Evolutionary conservation across 306 rosid genomes (phyloP), one percentile per base, ranked within the genome.

Genomic region (Prunus armeniaca): DNA sequence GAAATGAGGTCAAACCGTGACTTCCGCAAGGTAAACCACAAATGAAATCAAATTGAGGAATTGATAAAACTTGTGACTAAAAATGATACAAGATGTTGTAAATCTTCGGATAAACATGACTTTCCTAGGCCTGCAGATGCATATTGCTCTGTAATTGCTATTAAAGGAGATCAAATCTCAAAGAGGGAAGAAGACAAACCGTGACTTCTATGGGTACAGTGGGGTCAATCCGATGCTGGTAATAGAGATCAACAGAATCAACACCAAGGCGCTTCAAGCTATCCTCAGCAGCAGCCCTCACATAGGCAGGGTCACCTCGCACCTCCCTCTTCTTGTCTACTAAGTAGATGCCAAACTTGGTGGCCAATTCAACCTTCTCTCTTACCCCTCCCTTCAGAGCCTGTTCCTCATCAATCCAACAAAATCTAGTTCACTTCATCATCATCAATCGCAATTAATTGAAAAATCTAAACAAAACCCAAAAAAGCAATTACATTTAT

Each of bases 191-290:
- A 55, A 32, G 24, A 14, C 79, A 1, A 49, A 88, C 96, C 84
- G 93, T 87, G 89, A 87, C 76, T 89, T 93, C 96, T 64, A 93
- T 78, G 8, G 98, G 91, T 32, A 91, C 55, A 50, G 81, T 83
- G 54, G 83, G 86, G 73, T 93, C 96, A 28, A 86, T 27, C 7
- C 93, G 88, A 65, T 85, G 93, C 66, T 85, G 90, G 78, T 93
- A 91, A 73, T 93, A 93, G 77, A 93, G 96, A 82, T 93, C 91
- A 22, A 93, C 76, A 62, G 45, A 86, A 74, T 85, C 72, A 11
- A 90, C 45, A 3, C 65, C 86, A 6, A 93, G 89, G 17, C 94
- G 85, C 75, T 89, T 86, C 85, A 89, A 79, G 84, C 96, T 93
- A 0, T 32, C 86, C 79, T 91, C 96, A 71, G 82, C 79, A 80